Conservation (phyloP, 371 early-diverging fungal genomes). For the Syncephalastrum monosporum region DNA sequence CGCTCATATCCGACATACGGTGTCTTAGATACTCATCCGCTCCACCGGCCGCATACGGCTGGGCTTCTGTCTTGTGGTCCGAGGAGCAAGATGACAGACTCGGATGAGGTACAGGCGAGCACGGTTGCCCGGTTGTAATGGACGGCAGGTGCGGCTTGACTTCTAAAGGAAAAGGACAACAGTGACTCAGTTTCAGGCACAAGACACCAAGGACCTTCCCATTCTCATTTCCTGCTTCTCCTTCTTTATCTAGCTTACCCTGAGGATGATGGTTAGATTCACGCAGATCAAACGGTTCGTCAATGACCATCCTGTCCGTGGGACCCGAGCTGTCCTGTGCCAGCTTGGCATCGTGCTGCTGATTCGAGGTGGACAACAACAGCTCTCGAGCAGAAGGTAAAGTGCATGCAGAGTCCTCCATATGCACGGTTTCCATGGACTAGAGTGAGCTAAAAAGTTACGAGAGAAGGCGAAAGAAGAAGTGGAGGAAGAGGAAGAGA, state of each 20-base stretch:
- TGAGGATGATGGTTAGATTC: constrained; percentile 10
- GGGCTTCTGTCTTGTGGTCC: background rate
- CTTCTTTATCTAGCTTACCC: constrained; percentile 5
- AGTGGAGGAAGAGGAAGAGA: constrained; percentile 4
- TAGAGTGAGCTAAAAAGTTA: background rate
- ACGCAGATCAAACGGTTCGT: constrained; percentile 17
- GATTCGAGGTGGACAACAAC: constrained; percentile 17
- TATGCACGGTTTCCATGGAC: constrained; percentile 24
- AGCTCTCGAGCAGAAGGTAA: constrained; percentile 35
- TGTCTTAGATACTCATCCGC: constrained; percentile 46
- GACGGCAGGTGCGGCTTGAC: constrained; percentile 27
- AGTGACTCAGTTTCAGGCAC: constrained; percentile 1
- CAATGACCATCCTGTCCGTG: constrained; percentile 22
- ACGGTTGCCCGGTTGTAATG: constrained; percentile 25
- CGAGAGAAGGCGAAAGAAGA: background rate
- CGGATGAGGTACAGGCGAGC: constrained; percentile 23
- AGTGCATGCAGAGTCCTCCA: constrained; percentile 18
- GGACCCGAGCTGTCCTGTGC: constrained; percentile 3
- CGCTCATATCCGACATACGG: constrained; percentile 47
- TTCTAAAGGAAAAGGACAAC: background rate
- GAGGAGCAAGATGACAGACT: constrained; percentile 2
- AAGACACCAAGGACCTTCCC: background rate
- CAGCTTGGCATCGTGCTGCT: constrained; percentile 1
- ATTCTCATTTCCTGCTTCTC: too few relatives aligned
- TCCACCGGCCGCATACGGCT: constrained; percentile 1